Percentiles rank a stretch among this genome's conserved stretches.
Evolutionary conservation across 345 rosid species (phyloP).

Genomic region (Excoecaria agallocha): DNA sequence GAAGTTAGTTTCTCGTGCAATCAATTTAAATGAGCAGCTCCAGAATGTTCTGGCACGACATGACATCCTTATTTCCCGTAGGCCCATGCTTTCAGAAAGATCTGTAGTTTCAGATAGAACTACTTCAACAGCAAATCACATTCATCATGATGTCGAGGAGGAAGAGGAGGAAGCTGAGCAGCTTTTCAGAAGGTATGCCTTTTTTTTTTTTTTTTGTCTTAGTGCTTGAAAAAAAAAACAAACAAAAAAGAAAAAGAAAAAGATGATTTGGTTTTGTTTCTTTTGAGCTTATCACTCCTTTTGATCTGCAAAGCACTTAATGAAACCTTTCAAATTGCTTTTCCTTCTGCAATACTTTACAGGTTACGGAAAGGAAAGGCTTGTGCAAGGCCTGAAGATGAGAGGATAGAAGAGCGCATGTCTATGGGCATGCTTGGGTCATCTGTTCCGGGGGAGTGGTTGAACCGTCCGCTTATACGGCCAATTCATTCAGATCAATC

Average conservation of each 20-base stretch:
- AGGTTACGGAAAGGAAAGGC: conserved; percentile 91
- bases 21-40: conserved; percentile 83
- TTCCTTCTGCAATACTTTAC: conserved; percentile 19
- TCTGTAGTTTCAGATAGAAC: conserved; percentile 18
- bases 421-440: conserved; percentile 57
- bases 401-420: no score
- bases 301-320: background rate
- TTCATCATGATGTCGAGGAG: conserved; percentile 49
- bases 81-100: conserved; percentile 17
- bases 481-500: conserved; percentile 47
- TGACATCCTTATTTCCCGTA: conserved; percentile 63
- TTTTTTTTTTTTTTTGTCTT: conserved; percentile 3
- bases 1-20: conserved; percentile 80
- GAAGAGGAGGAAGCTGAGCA: conserved; percentile 85
- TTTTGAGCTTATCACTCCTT: background rate
- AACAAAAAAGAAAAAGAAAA: no score
- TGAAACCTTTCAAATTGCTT: conserved; percentile 1
- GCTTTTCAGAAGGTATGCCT: conserved; percentile 73
- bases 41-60: conserved; percentile 80
- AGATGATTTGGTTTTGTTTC: background rate
- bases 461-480: conserved; percentile 79
- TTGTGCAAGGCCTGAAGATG: conserved; percentile 78
- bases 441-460: conserved; percentile 46
- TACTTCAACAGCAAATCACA: conserved; percentile 36
- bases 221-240: background rate